Evolutionary conservation across 2,329 filamentous ascomycete species (phyloP), one percentile per base, ranked within the genome.

Genomic region (Cercospora janseana): DNA sequence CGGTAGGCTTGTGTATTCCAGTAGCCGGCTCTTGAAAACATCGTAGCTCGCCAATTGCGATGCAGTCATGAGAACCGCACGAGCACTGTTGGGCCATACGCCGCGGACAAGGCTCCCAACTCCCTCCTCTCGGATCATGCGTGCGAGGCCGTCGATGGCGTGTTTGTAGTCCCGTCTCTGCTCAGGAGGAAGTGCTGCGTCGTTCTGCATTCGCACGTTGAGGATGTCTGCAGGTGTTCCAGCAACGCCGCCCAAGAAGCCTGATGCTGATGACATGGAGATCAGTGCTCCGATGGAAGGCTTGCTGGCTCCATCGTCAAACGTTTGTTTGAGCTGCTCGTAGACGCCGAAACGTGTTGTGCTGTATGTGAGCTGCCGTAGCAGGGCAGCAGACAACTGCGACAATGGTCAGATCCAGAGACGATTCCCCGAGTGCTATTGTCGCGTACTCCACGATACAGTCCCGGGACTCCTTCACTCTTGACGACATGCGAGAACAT

Each of bases 181-280:
- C 4, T 79, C 78, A 1, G 73, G 64, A 0, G 90, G 87, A 1
- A 96, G 81, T 0, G 89, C 83, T 2, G 87, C 85, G 62, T 86
- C 93, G 72, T 95, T 88, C 73, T 98, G 93, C 93, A 98, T 98
- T 59, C 93, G 88, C 42, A 98, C 93, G 71, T 98, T 98, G 64
- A 96, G 78, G 26, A 98, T 90, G 69, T 98, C 93, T 58, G 91
- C 92, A 2, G 91, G 90, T 72, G 97, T 98, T 58, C 93, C 93
- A 4, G 86, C 87, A 38, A 97, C 74, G 42, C 93, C 93, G 55
- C 93, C 93, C 2, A 94, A 71, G 66, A 96, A 88, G 44, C 93
- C 93, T 6, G 93, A 92, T 21, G 82, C 73, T 18, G 83, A 86
- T 46, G 92, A 88, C 70, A 97, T 87, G 58, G 80, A 87, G 57